These are phyloP conservation scores for Calonectria fujianensis DNA, from an alignment of 2,329 filamentous ascomycete species.

Conservation along the genomic window DNA sequence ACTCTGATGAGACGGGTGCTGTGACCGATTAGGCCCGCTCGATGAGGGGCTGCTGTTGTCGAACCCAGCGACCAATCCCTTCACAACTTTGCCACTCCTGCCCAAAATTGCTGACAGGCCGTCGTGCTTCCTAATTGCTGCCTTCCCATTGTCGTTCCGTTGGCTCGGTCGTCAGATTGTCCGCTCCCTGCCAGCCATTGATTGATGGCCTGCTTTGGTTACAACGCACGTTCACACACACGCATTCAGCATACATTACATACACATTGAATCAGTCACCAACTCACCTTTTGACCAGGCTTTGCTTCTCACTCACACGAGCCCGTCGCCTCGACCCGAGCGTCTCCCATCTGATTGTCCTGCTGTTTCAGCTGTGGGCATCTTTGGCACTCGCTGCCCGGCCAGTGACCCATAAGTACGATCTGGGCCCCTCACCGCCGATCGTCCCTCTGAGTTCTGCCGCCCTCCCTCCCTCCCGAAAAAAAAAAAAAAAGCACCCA, in stretches of 20 bases:
- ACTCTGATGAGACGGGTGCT: conserved; percentile 33
- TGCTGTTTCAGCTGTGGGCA: conserved; percentile 41
- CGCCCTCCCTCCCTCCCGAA: conserved; percentile 49
- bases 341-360: conserved; percentile 25
- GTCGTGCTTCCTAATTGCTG: conserved; percentile 43
- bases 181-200: conserved; percentile 28
- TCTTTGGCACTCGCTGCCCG: conserved; percentile 38
- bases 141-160: conserved; percentile 39
- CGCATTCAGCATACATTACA: conserved; percentile 11
- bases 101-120: conserved; percentile 47
- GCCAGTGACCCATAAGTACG: conserved; percentile 50
- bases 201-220: conserved; percentile 23
- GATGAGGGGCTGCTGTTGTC: conserved; percentile 39
- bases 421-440: conserved; percentile 57
- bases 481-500: conserved; percentile 24
- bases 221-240: conserved; percentile 23
- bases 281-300: conserved; percentile 21
- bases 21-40: conserved; percentile 26
- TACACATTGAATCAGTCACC: conserved; percentile 11
- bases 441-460: conserved; percentile 53
- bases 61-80: conserved; percentile 42
- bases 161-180: conserved; percentile 44
- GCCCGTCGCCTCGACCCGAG: conserved; percentile 37
- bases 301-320: conserved; percentile 23
- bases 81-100: conserved; percentile 42